Evolutionary conservation across 2,329 filamentous ascomycete genomes (phyloP).

Genomic region (Chrysoporthe austroafricana): DNA sequence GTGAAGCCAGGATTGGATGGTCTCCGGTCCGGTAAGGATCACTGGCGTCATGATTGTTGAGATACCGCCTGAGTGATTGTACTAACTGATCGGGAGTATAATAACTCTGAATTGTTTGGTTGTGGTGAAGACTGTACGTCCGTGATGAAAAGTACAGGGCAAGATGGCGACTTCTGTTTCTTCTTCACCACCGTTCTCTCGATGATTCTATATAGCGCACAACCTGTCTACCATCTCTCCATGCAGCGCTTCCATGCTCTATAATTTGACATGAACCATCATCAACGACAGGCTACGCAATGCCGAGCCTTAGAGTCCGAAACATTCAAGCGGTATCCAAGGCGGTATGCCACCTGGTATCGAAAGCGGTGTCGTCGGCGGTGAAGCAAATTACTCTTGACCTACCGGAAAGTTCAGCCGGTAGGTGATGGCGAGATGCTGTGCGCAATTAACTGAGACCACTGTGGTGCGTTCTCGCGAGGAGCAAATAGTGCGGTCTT

Average conservation of each 20-base stretch:
- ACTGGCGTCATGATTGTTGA: not conserved
- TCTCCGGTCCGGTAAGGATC: slow-evolving; percentile 9
- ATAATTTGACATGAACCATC: not conserved
- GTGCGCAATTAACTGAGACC: not conserved
- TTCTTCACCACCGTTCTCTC: not conserved
- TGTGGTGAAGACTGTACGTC: not conserved
- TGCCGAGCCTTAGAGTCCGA: not conserved
- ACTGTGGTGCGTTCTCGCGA: not conserved
- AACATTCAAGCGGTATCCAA: not conserved
- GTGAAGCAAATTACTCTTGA: not conserved
- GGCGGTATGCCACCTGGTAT: slow-evolving; percentile 2
- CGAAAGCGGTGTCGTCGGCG: slow-evolving; percentile 5
- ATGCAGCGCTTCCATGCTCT: not conserved
- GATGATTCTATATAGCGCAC: not conserved
- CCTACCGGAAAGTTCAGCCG: not conserved
- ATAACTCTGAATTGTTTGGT: not conserved
- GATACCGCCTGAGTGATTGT: no score
- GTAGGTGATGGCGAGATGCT: not conserved
- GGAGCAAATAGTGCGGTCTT: not conserved
- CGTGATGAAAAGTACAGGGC: not conserved
- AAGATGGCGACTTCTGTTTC: not conserved
- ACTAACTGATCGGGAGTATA: not conserved
- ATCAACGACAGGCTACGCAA: not conserved
- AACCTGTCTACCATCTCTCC: not conserved
- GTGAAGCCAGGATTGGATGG: slow-evolving; percentile 15